Evolutionary conservation across 148 eudicot genomes (phyloP), one percentile per base, ranked within the genome.

Genomic region (Cornus kousa): DNA sequence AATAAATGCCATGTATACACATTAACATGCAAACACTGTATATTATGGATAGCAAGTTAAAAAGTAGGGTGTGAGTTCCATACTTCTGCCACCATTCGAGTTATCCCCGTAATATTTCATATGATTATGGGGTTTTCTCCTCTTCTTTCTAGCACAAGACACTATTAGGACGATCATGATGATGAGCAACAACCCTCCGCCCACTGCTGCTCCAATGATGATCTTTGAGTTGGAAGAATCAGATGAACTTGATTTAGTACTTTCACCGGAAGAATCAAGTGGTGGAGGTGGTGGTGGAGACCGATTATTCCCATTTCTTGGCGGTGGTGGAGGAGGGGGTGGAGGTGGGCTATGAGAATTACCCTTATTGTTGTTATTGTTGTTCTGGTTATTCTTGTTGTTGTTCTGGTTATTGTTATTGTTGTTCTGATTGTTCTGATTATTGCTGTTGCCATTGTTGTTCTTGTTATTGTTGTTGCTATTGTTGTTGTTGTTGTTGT

Each of bases 31-130:
- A 48, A 3, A 48, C 12, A 48, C 2, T 48, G 53, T 48, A 48
- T 48, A 11, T 3, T n/a, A 37, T 74, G 77, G 22, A 60, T 13
- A 17, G 76, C 12, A 35, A 62, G 9, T 24, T 20, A 62, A 62
- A 19, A 62, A 9, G 11, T 22, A 28, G 64, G 14, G 32, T 71
- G 23, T 13, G 8, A 43, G 12, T 48, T 22, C 11, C 62, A 16
- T 72, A 79, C 76, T 24, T 72, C 24, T 37, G 32, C 71, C 31
- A 3, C 81, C 68, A 17, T 32, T 43, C 14, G 81, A 64, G 57
- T 79, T 60, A 17, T 78, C 75, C 22, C 40, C 64, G 31, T 71
- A 79, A 64, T 79, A 79, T 11, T 43, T 11, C 81, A 79, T 79
- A 17, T 71, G 70, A 64, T 70, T 53, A 70, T 59, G 80, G 20